These are phyloP conservation scores for Apiotrichum gracile DNA, from an alignment of 1,284 basidiomycete genomes.

Conservation along the genomic window DNA sequence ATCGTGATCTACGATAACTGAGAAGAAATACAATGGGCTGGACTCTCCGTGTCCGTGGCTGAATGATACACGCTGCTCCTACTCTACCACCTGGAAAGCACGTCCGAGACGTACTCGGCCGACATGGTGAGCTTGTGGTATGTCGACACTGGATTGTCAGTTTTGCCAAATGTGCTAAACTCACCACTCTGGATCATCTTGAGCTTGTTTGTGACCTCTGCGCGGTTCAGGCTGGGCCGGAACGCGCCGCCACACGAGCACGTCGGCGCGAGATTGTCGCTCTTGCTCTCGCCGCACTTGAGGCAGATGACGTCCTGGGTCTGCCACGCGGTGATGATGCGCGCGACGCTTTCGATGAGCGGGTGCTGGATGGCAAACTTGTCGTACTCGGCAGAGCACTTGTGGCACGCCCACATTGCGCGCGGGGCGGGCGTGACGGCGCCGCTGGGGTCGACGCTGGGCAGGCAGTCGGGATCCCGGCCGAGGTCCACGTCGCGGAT, in stretches of 20 bases:
- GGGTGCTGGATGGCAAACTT: conserved; percentile 75
- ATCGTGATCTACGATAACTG: too few species aligned
- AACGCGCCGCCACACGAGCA: conserved; percentile 86
- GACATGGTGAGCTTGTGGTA: conserved; percentile 45
- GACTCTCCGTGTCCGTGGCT: background rate
- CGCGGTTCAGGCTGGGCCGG: conserved; percentile 62
- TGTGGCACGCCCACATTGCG: conserved; percentile 46
- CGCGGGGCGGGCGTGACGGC: conserved; percentile 44
- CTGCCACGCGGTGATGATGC: conserved; percentile 67
- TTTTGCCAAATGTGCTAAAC: conserved; percentile 4
- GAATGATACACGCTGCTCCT: background rate
- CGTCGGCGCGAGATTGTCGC: conserved; percentile 75
- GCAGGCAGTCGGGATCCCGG: conserved; percentile 80
- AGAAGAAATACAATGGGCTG: conserved; percentile 1
- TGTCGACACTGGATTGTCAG: conserved; percentile 27
- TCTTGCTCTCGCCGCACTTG: conserved; percentile 82
- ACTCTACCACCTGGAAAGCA: conserved; percentile 36
- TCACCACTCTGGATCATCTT: conserved; percentile 63
- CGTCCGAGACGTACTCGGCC: conserved; percentile 37
- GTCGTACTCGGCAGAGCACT: conserved; percentile 85
- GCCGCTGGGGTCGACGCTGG: conserved; percentile 43
- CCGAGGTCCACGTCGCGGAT: conserved; percentile 92
- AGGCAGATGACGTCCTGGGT: conserved; percentile 78
- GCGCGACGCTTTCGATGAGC: conserved; percentile 69
- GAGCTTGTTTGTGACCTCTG: conserved; percentile 63